phyloP scores from a whole-genome alignment of 139 green algal species.

The Volvox reticuliferus region DNA sequence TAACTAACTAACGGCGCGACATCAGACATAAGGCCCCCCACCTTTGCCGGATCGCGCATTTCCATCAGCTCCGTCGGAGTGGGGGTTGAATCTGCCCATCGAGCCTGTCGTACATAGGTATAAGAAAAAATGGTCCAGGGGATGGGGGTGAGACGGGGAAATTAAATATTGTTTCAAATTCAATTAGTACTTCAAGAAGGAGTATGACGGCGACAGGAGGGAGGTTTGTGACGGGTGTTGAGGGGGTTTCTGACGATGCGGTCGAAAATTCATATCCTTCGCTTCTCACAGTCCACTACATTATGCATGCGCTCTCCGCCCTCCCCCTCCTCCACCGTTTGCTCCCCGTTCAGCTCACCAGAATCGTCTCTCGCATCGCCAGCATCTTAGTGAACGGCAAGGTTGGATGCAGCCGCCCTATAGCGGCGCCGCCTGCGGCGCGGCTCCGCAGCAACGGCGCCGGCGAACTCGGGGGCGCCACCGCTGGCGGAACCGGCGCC shows the following conservation, averaged over 20 bases:
- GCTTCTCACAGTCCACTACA: no score
- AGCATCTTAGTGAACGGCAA: neutral
- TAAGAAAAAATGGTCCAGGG: no score
- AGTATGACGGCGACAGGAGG: no score
- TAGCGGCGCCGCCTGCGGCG: neutral
- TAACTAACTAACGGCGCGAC: no score
- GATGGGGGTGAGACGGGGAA: no score
- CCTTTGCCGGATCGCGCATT: neutral
- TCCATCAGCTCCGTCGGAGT: neutral
- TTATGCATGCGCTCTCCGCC: no score
- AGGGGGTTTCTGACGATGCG: no score
- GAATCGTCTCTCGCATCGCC: neutral
- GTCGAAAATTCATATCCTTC: no score
- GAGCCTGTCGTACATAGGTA: neutral
- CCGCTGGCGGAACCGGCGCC: neutral
- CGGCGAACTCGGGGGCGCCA: neutral
- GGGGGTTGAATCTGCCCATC: neutral
- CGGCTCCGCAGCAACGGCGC: neutral
- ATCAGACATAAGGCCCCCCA: neutral
- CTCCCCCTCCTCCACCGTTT: no score
- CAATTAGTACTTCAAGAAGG: neutral
- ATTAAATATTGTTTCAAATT: no score
- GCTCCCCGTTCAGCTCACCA: no score
- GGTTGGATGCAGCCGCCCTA: neutral
- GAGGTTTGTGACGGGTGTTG: no score